These are phyloP conservation scores for Schizonepeta tenuifolia DNA, from an alignment of 257 asterid species.

Conservation along the genomic window DNA sequence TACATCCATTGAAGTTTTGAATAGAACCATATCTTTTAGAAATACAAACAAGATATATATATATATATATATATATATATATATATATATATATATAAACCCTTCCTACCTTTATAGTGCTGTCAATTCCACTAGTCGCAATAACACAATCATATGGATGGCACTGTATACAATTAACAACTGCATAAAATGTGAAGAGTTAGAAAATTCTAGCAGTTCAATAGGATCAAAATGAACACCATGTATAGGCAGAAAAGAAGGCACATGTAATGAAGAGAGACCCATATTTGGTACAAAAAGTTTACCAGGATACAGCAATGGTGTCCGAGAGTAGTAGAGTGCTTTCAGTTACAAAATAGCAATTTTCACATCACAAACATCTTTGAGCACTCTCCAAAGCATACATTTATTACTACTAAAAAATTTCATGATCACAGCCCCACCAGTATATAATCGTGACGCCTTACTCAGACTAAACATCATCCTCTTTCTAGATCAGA, in stretches of 20 bases:
- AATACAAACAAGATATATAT: slow-evolving; percentile 21
- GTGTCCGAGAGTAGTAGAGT: neutral
- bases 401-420: neutral
- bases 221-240: slow-evolving; percentile 6
- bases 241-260: neutral
- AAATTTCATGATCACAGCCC: neutral
- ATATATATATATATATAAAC: no score
- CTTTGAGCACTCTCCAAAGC: neutral
- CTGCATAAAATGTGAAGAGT: slow-evolving; percentile 49
- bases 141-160: slow-evolving; percentile 86
- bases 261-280: neutral
- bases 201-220: slow-evolving; percentile 17
- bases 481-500: slow-evolving; percentile 9
- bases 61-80: no score
- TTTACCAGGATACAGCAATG: neutral
- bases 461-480: slow-evolving; percentile 3
- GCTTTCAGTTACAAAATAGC: neutral
- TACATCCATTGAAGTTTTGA: slow-evolving; percentile 43
- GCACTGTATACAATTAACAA: slow-evolving; percentile 93
- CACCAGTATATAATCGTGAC: neutral
- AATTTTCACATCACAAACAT: no score
- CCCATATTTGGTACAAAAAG: neutral
- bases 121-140: slow-evolving; percentile 98
- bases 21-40: slow-evolving; percentile 18
- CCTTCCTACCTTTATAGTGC: slow-evolving; percentile 83